A percentile compares a stretch with the other conserved stretches of the same genome.
Conservation (phyloP, 2,329 filamentous ascomycete genomes). For the Neofusicoccum sp. region DNA sequence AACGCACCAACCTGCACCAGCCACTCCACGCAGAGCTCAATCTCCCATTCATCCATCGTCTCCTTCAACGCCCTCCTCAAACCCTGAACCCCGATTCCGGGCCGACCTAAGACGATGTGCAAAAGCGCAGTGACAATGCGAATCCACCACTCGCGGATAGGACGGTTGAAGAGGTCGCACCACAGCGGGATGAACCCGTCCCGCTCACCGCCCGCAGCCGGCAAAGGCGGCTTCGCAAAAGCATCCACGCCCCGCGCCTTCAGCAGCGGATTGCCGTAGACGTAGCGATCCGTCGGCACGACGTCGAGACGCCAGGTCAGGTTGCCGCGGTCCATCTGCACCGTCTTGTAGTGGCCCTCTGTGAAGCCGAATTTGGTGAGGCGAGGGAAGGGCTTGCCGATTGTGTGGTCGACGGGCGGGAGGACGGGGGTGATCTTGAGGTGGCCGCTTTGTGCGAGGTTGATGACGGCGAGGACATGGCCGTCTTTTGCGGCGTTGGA, state of each 20-base stretch:
- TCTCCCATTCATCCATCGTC: constrained; percentile 23
- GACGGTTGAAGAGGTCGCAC: constrained; percentile 65
- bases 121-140: constrained; percentile 62
- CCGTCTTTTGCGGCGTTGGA: constrained; percentile 62
- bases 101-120: constrained; percentile 62
- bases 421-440: constrained; percentile 55
- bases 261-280: constrained; percentile 55
- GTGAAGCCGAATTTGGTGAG: constrained; percentile 65
- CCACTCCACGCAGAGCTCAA: constrained; percentile 6
- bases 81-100: constrained; percentile 42
- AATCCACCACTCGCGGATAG: constrained; percentile 61
- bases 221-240: constrained; percentile 28
- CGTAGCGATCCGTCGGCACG: constrained; percentile 58
- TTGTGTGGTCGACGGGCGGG: constrained; percentile 54
- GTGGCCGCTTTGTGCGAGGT: constrained; percentile 60
- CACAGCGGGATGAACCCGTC: constrained; percentile 64
- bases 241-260: constrained; percentile 21
- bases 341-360: constrained; percentile 68
- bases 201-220: constrained; percentile 24
- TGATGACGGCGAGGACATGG: constrained; percentile 64
- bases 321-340: constrained; percentile 64
- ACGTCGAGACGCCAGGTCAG: constrained; percentile 64
- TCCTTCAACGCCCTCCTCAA: constrained; percentile 34
- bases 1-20: constrained; percentile 27
- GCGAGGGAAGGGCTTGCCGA: constrained; percentile 39